Evolutionary conservation across 495 filamentous ascomycete species (phyloP).

Genomic region (Beverwykella pulmonaria): DNA sequence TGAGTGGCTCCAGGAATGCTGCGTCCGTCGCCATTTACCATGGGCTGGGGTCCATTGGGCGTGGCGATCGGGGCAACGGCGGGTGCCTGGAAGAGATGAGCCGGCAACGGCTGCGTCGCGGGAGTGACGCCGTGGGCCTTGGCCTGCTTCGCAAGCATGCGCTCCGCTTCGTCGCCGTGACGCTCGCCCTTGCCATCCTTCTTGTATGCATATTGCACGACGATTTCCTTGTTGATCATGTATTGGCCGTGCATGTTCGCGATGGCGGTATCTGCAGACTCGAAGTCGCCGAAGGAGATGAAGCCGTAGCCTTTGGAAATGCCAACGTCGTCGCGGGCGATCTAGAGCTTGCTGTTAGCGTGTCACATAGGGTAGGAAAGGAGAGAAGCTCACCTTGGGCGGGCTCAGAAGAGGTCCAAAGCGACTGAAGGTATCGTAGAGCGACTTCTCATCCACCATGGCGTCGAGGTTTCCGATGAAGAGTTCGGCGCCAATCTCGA

Average conservation of each 20-base stretch:
- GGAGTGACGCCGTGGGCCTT: constrained; percentile 90
- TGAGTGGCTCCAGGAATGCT: constrained; percentile 46
- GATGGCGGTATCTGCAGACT: constrained; percentile 90
- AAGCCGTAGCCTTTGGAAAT: constrained; percentile 97
- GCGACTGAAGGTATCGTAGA: constrained; percentile 96
- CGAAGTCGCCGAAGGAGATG: constrained; percentile 90
- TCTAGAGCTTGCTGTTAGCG: constrained; percentile 55
- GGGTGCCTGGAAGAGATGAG: constrained; percentile 52
- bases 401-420: constrained; percentile 78
- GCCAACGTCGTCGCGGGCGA: constrained; percentile 88
- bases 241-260: constrained; percentile 95
- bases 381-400: background rate
- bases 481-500: constrained; percentile 94
- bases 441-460: constrained; percentile 91
- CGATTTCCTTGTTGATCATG: constrained; percentile 93
- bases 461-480: constrained; percentile 96
- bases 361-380: background rate
- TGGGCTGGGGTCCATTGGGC: constrained; percentile 41
- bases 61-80: constrained; percentile 41
- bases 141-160: constrained; percentile 88
- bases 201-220: constrained; percentile 98
- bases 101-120: constrained; percentile 61
- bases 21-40: constrained; percentile 58
- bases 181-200: constrained; percentile 98
- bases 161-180: constrained; percentile 92